A percentile compares a stretch with the other conserved stretches of the same genome.
These are phyloP conservation scores for Xylaria curta DNA, from an alignment of 495 filamentous ascomycete species.

Conservation along the genomic window DNA sequence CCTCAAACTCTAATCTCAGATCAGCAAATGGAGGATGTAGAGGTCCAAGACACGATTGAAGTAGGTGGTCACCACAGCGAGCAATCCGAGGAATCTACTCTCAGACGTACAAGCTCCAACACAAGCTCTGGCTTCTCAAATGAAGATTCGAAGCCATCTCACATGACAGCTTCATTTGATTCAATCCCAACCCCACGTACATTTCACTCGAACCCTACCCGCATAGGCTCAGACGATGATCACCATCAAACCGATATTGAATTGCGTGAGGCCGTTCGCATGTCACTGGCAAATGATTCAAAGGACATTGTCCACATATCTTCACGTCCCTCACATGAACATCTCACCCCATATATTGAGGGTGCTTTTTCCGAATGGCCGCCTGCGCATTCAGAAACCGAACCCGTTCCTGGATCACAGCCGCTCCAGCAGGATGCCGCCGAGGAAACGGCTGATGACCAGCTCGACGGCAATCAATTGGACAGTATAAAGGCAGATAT, in stretches of 20 bases:
- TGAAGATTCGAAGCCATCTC: conserved; percentile 25
- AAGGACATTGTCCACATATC: background rate
- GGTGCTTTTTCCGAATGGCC: conserved; percentile 33
- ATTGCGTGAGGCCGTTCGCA: background rate
- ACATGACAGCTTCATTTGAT: background rate
- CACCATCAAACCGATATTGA: conserved; percentile 6
- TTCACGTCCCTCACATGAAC: conserved; percentile 18
- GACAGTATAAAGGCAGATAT: conserved; percentile 11
- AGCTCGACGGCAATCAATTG: conserved; percentile 20
- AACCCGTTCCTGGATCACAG: conserved; percentile 5
- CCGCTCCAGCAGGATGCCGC: conserved; percentile 19
- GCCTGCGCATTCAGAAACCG: conserved; percentile 24
- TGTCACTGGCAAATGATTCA: background rate
- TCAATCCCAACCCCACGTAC: conserved; percentile 7
- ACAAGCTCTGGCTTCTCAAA: conserved; percentile 29
- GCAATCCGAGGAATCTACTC: conserved; percentile 32
- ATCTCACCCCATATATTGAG: conserved; percentile 42
- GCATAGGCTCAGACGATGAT: background rate
- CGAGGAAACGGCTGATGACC: conserved; percentile 26
- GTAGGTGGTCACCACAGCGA: conserved; percentile 47
- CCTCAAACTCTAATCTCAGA: conserved; percentile 41
- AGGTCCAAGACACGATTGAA: conserved; percentile 57
- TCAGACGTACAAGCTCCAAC: conserved; percentile 30
- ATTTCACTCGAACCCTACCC: background rate
- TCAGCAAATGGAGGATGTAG: conserved; percentile 45